These are phyloP conservation scores for Misopates orontium DNA, from an alignment of 257 asterid species.

Conservation along the genomic window DNA sequence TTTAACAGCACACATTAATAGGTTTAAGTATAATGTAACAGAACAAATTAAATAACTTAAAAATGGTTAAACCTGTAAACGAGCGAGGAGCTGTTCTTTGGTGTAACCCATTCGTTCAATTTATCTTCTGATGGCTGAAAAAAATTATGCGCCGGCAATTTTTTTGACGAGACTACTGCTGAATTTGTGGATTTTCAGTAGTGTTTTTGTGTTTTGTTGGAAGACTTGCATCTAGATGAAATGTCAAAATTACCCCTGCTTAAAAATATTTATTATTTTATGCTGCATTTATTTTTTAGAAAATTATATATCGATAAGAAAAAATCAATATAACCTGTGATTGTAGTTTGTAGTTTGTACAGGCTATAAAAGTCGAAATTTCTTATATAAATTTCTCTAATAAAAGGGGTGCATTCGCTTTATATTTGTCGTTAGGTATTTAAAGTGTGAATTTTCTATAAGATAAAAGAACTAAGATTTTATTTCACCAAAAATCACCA, in stretches of 20 bases:
- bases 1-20: background rate
- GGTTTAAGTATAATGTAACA: background rate
- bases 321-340: no score
- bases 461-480: no score
- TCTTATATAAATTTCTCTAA: no score
- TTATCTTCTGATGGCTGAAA: slow-evolving; percentile 21
- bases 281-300: background rate
- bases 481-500: no score
- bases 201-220: background rate
- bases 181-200: slow-evolving; percentile 8
- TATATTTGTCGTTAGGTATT: no score
- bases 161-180: slow-evolving; percentile 20
- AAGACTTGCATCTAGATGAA: background rate
- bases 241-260: slow-evolving; percentile 24
- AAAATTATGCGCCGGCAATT: slow-evolving; percentile 24
- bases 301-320: no score
- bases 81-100: slow-evolving; percentile 61
- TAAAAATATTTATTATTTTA: background rate
- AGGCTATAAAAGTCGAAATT: no score
- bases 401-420: no score
- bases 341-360: no score
- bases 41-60: background rate
- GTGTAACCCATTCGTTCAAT: slow-evolving; percentile 45
- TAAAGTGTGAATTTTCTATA: no score
- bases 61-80: slow-evolving; percentile 50